phyloP scores from a whole-genome alignment of 345 rosid species.

The Salix udensis region DNA sequence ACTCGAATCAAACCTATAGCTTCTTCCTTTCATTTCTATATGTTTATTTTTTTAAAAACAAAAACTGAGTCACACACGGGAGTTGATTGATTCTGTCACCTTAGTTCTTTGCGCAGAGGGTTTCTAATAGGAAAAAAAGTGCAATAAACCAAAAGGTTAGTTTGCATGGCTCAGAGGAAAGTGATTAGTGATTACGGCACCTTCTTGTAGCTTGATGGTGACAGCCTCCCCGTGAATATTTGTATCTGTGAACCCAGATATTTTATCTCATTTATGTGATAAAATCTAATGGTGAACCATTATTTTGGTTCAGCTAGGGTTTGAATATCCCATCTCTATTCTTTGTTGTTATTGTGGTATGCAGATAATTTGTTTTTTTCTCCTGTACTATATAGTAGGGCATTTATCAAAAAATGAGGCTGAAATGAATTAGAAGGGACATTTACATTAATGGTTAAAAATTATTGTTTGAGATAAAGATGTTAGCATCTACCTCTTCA shows the following conservation, averaged over 20 bases:
- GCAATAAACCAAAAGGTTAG: not conserved
- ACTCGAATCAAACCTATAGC: constrained; percentile 19
- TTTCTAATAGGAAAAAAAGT: not conserved
- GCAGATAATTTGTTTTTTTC: not conserved
- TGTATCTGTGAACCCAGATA: constrained; percentile 17
- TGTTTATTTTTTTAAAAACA: not conserved
- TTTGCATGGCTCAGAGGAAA: constrained; percentile 9
- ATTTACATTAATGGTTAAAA: no score
- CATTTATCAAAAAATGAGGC: no score
- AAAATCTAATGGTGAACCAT: no score
- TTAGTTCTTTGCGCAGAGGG: not conserved
- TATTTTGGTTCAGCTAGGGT: not conserved
- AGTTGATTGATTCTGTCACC: not conserved
- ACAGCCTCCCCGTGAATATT: constrained; percentile 1
- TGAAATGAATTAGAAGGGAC: no score
- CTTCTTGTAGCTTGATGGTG: constrained; percentile 1
- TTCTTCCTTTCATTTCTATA: not conserved
- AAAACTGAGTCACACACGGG: not conserved
- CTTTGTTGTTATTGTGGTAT: not conserved
- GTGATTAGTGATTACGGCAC: not conserved
- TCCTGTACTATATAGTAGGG: not conserved
- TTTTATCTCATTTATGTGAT: not conserved
- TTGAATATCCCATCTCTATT: not conserved
- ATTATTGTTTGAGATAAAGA: no score
- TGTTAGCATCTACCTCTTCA: not conserved